These are phyloP conservation scores for Pelargonium myrrhifolium DNA, from an alignment of 441 rosid species.

Conservation along the genomic window DNA sequence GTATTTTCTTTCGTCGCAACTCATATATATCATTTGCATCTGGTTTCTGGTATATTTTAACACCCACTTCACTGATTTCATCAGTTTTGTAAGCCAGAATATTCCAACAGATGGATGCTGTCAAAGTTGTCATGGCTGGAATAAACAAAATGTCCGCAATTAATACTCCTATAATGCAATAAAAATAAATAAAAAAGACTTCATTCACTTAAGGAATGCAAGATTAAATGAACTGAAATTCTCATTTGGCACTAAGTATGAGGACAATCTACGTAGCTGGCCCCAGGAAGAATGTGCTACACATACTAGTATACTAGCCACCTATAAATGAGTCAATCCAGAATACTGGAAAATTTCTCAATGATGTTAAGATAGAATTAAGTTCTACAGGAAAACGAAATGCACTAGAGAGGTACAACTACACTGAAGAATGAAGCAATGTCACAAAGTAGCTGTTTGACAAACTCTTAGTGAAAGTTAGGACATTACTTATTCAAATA, in stretches of 20 bases:
- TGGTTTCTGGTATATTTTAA: conserved; percentile 76
- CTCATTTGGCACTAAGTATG: background rate
- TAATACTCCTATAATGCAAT: background rate
- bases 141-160: background rate
- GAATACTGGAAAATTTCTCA: too few species aligned
- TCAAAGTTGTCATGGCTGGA: conserved; percentile 66
- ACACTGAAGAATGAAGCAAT: background rate
- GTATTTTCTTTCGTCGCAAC: conserved; percentile 52
- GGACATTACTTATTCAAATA: background rate
- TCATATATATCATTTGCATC: conserved; percentile 63
- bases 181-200: background rate
- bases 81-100: conserved; percentile 61
- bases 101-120: conserved; percentile 83
- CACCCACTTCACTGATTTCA: conserved; percentile 53
- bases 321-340: too few species aligned
- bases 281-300: background rate
- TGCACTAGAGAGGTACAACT: background rate
- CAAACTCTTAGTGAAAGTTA: background rate
- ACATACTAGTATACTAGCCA: too few species aligned
- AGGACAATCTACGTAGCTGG: background rate
- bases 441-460: background rate
- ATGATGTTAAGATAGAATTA: background rate
- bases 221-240: background rate
- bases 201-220: background rate
- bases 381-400: background rate